Evolutionary conservation across 2,329 filamentous ascomycete species (phyloP), one percentile per base, ranked within the genome.

Genomic region (Seiridium unicorne): DNA sequence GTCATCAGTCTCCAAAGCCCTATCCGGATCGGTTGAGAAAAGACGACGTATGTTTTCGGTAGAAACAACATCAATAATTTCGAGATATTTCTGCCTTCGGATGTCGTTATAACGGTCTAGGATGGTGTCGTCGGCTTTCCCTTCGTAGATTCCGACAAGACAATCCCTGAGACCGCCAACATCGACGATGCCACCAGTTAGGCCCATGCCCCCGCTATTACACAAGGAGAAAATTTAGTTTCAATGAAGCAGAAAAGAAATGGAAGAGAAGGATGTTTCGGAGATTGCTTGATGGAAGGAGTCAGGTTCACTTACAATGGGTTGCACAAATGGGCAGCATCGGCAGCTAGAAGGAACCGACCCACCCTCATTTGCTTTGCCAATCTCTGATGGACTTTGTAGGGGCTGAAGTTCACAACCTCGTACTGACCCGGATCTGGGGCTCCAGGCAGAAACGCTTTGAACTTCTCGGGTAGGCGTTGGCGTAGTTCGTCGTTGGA

Each of bases 241-340:
- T 26, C 18, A 26, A 26, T 26, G 18, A 26, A 26, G 2, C 18
- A 26, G 18, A 26, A 26, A 26, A 26, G 18, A 26, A 26, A 26
- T 26, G 18, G 18, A 2, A 26, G 18, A 26, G 18, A 26, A 26
- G 18, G 18, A 26, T 26, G 18, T 26, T 26, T 26, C 18, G 18
- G 18, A 26, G 18, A 26, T 26, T 26, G 18, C 18, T 26, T 26
- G 18, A 26, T 26, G 18, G 18, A 26, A 26, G 18, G 18, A 26
- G 18, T 26, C 18, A 26, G 18, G 18, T 26, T 26, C 18, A 69
- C 73, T 65, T 62, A 77, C 74, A 81, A 82, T 26, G 80, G 79
- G 62, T 82, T 82, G 64, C 80, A 82, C n/a, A 82, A 63, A 68
- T 84, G 81, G 5, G 80, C 81, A 13, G 81, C 81, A 66, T 83